These are phyloP conservation scores for Pyrus betulifolia DNA, from an alignment of 306 rosid genomes.

Conservation along the genomic window DNA sequence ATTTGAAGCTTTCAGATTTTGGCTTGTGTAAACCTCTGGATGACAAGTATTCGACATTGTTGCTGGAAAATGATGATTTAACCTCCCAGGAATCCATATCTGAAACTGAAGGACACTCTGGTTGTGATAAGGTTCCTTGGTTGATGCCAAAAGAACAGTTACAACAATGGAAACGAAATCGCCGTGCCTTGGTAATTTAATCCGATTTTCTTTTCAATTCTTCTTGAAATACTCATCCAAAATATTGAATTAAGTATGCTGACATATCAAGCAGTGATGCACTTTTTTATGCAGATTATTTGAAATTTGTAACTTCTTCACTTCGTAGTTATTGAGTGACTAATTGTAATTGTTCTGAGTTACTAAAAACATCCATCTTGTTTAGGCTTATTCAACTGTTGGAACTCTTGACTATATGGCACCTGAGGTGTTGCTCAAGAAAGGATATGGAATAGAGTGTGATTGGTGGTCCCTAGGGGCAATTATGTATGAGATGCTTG, in stretches of 20 bases:
- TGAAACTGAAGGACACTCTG: slow-evolving; percentile 64
- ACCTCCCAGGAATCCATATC: slow-evolving; percentile 45
- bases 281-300: background rate
- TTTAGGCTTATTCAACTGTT: slow-evolving; percentile 93
- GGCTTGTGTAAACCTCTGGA: slow-evolving; percentile 98
- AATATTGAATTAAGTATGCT: background rate
- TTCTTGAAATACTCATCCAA: background rate
- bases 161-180: slow-evolving; percentile 95
- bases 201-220: background rate
- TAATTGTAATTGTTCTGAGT: background rate
- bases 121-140: slow-evolving; percentile 59
- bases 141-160: slow-evolving; percentile 93
- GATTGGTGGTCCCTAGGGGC: slow-evolving; percentile 99
- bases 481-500: slow-evolving; percentile 96
- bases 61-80: slow-evolving; percentile 79
- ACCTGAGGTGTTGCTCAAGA: slow-evolving; percentile 93
- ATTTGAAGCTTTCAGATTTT: slow-evolving; percentile 98
- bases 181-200: slow-evolving; percentile 72
- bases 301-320: background rate
- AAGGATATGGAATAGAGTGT: slow-evolving; percentile 97
- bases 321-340: background rate
- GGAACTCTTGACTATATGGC: slow-evolving; percentile 99
- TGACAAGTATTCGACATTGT: slow-evolving; percentile 78
- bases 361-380: background rate
- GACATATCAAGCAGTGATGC: background rate